Conservation (phyloP, 2,329 filamentous ascomycete species). For the Fonsecaea pedrosoi region DNA sequence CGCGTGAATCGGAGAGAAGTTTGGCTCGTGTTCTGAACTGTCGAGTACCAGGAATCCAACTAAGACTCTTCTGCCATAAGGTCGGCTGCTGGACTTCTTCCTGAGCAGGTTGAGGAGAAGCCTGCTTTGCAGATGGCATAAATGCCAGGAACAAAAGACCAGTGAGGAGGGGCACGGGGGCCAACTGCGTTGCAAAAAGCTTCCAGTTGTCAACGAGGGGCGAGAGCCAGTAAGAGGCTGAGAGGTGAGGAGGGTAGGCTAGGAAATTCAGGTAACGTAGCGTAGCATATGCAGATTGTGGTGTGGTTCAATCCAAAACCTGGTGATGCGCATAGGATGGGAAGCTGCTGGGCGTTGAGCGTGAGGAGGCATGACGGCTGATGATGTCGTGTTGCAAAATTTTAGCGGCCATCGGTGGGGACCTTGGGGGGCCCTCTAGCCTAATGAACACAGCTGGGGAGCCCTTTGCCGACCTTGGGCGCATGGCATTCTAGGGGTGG, state of each 20-base stretch:
- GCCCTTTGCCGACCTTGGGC: not conserved
- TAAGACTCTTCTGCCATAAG: constrained; percentile 28
- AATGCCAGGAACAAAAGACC: constrained; percentile 20
- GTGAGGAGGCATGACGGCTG: constrained; percentile 4
- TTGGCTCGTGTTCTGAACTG: constrained; percentile 30
- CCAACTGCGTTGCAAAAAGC: constrained; percentile 6
- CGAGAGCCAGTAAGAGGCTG: constrained; percentile 16
- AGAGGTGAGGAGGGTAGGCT: constrained; percentile 8
- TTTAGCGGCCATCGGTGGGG: not conserved
- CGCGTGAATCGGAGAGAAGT: constrained; percentile 29
- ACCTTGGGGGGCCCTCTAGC: not conserved
- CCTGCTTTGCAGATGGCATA: constrained; percentile 31
- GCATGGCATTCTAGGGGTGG: constrained; percentile 1
- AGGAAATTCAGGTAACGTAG: constrained; percentile 19
- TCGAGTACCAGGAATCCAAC: constrained; percentile 32
- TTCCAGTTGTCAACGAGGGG: constrained; percentile 22
- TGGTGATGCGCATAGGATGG: constrained; percentile 3
- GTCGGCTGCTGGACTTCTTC: constrained; percentile 17
- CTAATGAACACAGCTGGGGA: not conserved
- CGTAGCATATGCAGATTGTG: constrained; percentile 20
- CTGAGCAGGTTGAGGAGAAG: constrained; percentile 22
- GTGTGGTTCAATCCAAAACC: constrained; percentile 10
- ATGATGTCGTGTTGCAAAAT: constrained; percentile 19
- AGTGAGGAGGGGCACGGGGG: constrained; percentile 22
- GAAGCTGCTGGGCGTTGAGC: not conserved